Evolutionary conservation across 163 green algal species (phyloP).

Genomic region (Coccomyxa subellipsoidea): DNA sequence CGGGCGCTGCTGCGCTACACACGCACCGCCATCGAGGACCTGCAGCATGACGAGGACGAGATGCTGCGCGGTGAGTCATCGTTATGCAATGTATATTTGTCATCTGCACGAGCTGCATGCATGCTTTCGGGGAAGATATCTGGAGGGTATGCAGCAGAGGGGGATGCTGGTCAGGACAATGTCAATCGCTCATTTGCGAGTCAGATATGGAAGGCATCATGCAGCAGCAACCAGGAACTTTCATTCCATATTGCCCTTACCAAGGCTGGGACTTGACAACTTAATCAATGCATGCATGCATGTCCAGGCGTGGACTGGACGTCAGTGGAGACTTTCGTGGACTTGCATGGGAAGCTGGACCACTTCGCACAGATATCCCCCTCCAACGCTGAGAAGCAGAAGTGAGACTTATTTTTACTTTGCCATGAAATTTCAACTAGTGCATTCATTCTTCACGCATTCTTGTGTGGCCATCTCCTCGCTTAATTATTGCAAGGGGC

Average conservation of each 20-base stretch:
- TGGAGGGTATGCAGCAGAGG: too few species aligned
- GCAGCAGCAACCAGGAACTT: too few species aligned
- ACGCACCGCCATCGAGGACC: constrained; percentile 29
- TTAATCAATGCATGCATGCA: not conserved
- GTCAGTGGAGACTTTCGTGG: constrained; percentile 48
- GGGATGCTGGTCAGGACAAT: too few species aligned
- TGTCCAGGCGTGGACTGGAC: constrained; percentile 56
- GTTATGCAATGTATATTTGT: not conserved
- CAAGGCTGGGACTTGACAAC: not conserved
- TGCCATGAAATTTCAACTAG: too few species aligned
- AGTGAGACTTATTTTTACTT: not conserved
- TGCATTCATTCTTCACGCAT: too few species aligned
- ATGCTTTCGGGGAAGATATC: too few species aligned
- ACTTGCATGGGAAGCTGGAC: constrained; percentile 27
- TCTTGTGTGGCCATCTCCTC: too few species aligned
- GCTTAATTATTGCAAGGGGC: too few species aligned
- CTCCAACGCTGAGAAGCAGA: not conserved
- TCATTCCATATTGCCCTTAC: not conserved
- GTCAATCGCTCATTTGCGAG: too few species aligned
- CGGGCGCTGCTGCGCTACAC: constrained; percentile 49
- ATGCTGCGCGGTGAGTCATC: constrained; percentile 54
- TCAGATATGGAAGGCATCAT: too few species aligned
- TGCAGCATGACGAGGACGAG: constrained; percentile 56
- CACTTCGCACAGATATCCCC: constrained; percentile 22
- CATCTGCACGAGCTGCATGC: too few species aligned